Base-by-base conservation (phyloP, 371 early-diverging fungal genomes). In the Caulochytrium protostelioides region DNA sequence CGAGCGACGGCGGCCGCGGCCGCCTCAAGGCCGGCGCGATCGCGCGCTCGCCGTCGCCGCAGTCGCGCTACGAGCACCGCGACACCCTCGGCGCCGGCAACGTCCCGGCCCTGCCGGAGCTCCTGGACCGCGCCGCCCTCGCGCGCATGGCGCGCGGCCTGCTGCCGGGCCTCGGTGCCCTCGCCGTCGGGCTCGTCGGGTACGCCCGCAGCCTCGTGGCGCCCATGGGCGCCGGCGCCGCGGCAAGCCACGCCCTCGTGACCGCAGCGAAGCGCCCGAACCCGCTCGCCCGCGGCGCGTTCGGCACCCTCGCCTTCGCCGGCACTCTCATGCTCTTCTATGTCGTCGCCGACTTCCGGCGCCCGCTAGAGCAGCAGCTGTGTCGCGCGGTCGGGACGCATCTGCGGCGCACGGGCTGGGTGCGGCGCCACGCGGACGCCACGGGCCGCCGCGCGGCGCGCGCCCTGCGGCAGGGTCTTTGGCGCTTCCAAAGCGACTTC, bases 401-500 rank as follows among this genome's bases (percentile, higher is more conserved):
- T 22, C 65, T 76, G 20, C 57, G 55, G 33, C 69, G 72, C 27
- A 47, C 65, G 1, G 54, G 59, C 4, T 76, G 80, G 44, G 69
- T 76, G 5, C 71, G 72, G 25, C 47, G 47, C 22, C 79, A 81
- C 39, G 61, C 74, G 15, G 63, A 70, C 33, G 72, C 79, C 17
- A 64, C 86, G 35, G 62, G 70, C 16, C 66, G 66, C 22, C 76
- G 74, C 39, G 65, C 79, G 5, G 62, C 74, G 30, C 72, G 80
- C 12, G 67, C 74, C 1, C 59, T 84, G 26, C 73, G 79, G 19
- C 63, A 74, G 28, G 76, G 76, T 42, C 76, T 79, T 1, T 83
- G 82, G 78, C 79, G 81, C 38, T 67, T 87, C 43, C 82, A 82
- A 47, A 72, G 59, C 48, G 69, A 74, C 35, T 79, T 85, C 55